Conservation (phyloP, 2,329 filamentous ascomycete genomes). For the Penicillium hesseltinei region DNA sequence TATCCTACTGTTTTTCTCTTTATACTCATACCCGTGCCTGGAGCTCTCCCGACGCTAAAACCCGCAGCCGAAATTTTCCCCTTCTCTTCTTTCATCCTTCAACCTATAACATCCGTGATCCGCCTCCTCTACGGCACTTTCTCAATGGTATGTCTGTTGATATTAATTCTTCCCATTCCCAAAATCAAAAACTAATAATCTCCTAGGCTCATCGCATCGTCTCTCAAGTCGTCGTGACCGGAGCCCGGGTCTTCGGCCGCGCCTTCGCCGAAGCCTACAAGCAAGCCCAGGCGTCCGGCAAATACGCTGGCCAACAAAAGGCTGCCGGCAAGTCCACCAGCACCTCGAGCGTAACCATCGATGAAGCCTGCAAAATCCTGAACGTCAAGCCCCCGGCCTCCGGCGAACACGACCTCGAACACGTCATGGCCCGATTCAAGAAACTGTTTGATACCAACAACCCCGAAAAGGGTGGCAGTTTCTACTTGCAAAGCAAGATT, state of each 20-base stretch:
- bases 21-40: background rate
- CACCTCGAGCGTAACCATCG: constrained; percentile 77
- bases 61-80: constrained; percentile 29
- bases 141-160: constrained; percentile 26
- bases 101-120: constrained; percentile 14
- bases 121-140: constrained; percentile 15
- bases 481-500: constrained; percentile 98
- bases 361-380: constrained; percentile 95
- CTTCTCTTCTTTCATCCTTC: constrained; percentile 23
- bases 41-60: constrained; percentile 26
- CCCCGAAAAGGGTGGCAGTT: constrained; percentile 91
- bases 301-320: constrained; percentile 74
- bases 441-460: constrained; percentile 92
- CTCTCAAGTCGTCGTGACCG: constrained; percentile 87
- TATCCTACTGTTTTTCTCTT: background rate
- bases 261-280: constrained; percentile 94
- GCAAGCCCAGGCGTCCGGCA: constrained; percentile 83
- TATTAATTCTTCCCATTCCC: background rate
- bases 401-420: constrained; percentile 73
- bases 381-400: constrained; percentile 86
- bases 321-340: constrained; percentile 53
- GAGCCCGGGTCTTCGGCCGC: constrained; percentile 85
- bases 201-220: constrained; percentile 86
- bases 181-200: constrained; percentile 5
- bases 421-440: constrained; percentile 86